Percentiles rank a stretch among this genome's conserved stretches.
These are phyloP conservation scores for Sarocladium kiliense DNA, from an alignment of 2,329 filamentous ascomycete genomes.

Conservation along the genomic window DNA sequence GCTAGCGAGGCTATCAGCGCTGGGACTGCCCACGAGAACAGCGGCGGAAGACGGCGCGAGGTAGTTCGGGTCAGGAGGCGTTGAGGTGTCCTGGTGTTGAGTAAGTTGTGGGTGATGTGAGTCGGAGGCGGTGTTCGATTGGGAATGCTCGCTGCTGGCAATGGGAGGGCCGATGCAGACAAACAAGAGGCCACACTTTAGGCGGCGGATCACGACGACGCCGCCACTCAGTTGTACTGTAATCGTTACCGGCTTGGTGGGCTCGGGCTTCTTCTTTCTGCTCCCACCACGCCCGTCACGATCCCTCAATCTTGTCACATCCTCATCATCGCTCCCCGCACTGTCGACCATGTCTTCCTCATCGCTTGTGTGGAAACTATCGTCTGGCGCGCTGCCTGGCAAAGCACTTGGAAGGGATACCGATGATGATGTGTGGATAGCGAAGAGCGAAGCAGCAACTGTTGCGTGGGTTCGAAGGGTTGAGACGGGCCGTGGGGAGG, in stretches of 20 bases:
- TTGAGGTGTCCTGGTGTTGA: neutral
- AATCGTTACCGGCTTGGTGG: conserved; percentile 37
- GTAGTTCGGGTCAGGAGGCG: neutral
- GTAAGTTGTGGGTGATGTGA: neutral
- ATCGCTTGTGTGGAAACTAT: conserved; percentile 19
- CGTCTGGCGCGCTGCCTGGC: conserved; percentile 23
- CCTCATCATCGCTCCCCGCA: conserved; percentile 15
- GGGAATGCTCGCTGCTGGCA: conserved; percentile 7
- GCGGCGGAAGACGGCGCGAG: conserved; percentile 13
- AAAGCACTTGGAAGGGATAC: conserved; percentile 36
- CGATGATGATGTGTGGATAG: conserved; percentile 46
- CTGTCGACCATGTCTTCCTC: conserved; percentile 19
- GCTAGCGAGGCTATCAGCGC: conserved; percentile 42
- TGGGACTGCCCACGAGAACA: conserved; percentile 30
- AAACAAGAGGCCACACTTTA: conserved; percentile 57
- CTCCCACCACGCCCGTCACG: conserved; percentile 6
- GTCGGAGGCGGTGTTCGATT: neutral
- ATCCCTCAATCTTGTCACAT: conserved; percentile 11
- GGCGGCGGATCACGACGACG: conserved; percentile 52
- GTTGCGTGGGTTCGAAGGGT: conserved; percentile 58
- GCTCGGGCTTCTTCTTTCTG: conserved; percentile 7
- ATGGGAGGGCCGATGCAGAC: conserved; percentile 50
- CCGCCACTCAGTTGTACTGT: conserved; percentile 55
- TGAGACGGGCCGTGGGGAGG: conserved; percentile 49
- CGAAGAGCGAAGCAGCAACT: conserved; percentile 57